Evolutionary conservation across 225 moss, liverwort and hornwort genomes (phyloP).

Genomic region (Antitrichia curtipendula): DNA sequence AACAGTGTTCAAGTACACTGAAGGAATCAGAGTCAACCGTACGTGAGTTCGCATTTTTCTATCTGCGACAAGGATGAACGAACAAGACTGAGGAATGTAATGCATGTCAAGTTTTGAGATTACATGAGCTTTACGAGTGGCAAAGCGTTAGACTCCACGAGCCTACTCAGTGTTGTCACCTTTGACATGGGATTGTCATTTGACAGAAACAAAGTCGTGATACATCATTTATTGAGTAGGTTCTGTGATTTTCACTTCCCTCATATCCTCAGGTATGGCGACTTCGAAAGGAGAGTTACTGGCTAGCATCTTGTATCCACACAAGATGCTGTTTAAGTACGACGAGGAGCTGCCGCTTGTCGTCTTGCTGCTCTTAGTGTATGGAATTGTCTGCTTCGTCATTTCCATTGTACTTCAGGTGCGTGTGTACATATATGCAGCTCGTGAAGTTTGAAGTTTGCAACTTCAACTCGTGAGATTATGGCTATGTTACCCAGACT

Average conservation of each 20-base stretch:
- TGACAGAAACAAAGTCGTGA: neutral
- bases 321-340: constrained; percentile 80
- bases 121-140: neutral
- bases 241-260: neutral
- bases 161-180: neutral
- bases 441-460: neutral
- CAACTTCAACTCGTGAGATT: neutral
- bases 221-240: neutral
- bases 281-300: constrained; percentile 80
- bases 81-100: neutral
- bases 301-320: constrained; percentile 68
- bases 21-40: neutral
- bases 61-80: neutral
- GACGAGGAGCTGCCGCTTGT: constrained; percentile 84
- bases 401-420: constrained; percentile 60
- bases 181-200: neutral
- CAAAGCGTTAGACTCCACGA: neutral
- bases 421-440: neutral
- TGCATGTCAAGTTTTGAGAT: neutral
- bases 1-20: neutral
- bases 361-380: constrained; percentile 43
- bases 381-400: constrained; percentile 58
- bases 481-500: neutral
- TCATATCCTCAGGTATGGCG: constrained; percentile 60
- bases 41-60: neutral